Base-by-base conservation (phyloP, 2,329 filamentous ascomycete genomes). In the Triangularia verruculosa region DNA sequence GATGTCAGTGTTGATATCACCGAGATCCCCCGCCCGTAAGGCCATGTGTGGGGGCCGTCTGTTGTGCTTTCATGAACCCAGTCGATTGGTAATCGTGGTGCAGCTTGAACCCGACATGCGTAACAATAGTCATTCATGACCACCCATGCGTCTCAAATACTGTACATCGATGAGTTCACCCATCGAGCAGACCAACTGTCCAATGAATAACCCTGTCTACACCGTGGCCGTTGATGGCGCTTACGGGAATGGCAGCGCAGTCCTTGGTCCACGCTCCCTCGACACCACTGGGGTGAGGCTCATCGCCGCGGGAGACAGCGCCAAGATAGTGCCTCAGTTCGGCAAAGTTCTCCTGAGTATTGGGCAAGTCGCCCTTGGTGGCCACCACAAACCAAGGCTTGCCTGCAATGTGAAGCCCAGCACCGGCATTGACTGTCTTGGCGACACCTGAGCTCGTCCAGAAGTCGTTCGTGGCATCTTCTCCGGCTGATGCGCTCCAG, bases 351-450 rank as follows among this genome's bases (percentile, higher is more conserved):
- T 87, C 84, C 74, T 93, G 85, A 1, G 95, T 96, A 2, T 84
- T 84, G 3, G 88, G 86, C 61, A 96, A 75, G 74, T 98, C 94
- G 0, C 92, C 93, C 77, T 98, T 98, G 20, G 93, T 97, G 1
- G 92, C 94, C 52, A 97, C 88, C 4, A 97, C 93, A 72, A 96
- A 95, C 95, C 95, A 99, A 0, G 95, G 93, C 78, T 99, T 99
- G 32, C 86, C 86, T n/a, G 91, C 90, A 68, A 98, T 96, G 47
- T 89, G 86, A n/a, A 91, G 74, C n/a, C 77, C 80, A 6, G 76
- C 81, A 12, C 66, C 67, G 5, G 71, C 68, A 1, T 69, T 61
- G n/a, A 68, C 59, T 3, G 70, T 68, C 9, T 74, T 76, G 20
- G 74, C 73, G 27, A 74, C 69, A 47, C 74, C 72, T 59, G 68